A percentile compares a stretch with the other conserved stretches of the same genome.
Conservation (phyloP, 345 rosid genomes). For the Populus tremula region DNA sequence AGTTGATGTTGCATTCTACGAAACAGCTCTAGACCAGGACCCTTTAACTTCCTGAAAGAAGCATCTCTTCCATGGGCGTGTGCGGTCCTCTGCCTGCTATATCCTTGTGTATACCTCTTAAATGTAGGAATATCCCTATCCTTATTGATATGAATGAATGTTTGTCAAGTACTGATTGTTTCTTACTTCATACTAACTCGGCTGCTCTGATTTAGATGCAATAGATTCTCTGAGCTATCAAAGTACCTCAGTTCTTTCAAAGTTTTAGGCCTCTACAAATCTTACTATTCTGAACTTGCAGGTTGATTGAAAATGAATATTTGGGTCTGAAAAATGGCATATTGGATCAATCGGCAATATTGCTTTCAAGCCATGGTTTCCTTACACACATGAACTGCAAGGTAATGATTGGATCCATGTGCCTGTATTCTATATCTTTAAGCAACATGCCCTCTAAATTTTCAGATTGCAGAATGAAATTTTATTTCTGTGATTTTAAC, state of each 20-base stretch:
- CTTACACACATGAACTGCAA: conserved; percentile 89
- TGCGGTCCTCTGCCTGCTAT: not conserved
- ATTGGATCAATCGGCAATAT: conserved; percentile 89
- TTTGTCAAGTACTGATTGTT: not conserved
- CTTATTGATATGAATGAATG: not conserved
- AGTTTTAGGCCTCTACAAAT: not conserved
- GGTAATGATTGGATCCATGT: conserved; percentile 40
- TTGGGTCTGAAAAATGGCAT: conserved; percentile 90
- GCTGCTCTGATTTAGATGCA: not conserved
- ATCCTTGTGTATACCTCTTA: not conserved
- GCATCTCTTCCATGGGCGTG: not conserved
- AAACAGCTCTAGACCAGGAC: not conserved
- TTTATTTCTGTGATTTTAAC: not conserved
- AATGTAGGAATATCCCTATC: not conserved
- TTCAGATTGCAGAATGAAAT: not conserved
- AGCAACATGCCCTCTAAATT: not conserved
- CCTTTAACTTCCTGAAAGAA: not conserved
- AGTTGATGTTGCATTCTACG: not conserved
- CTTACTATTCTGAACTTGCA: conserved; percentile 30
- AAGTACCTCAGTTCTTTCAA: not conserved
- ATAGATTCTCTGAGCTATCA: not conserved
- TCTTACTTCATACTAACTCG: not conserved
- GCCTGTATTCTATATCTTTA: not conserved
- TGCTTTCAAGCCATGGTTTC: conserved; percentile 79
- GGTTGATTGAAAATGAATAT: conserved; percentile 89